Percentiles rank a stretch among this genome's conserved stretches.
Evolutionary conservation across 2,329 filamentous ascomycete genomes (phyloP).

Genomic region (Cercospora citrullina): DNA sequence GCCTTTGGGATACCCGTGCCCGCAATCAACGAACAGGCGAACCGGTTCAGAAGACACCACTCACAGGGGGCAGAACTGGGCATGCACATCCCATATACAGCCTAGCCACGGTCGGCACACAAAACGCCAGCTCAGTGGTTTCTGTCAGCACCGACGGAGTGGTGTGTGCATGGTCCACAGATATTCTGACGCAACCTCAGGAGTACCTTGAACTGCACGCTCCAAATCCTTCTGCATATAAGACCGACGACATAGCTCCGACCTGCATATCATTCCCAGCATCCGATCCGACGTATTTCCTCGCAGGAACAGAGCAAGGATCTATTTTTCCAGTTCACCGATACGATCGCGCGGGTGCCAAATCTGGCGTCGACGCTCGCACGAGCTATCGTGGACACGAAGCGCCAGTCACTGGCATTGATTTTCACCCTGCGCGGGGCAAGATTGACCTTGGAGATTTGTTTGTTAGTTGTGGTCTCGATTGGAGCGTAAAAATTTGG

Average conservation of each 20-base stretch:
- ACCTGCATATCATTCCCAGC: slow-evolving; percentile 94
- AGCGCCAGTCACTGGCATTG: slow-evolving; percentile 91
- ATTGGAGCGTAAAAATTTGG: slow-evolving; percentile 98
- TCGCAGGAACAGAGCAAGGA: slow-evolving; percentile 95
- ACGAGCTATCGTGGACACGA: slow-evolving; percentile 88
- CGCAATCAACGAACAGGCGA: slow-evolving; percentile 61
- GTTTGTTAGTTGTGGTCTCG: slow-evolving; percentile 85
- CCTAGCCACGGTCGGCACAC: slow-evolving; percentile 92
- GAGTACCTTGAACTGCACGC: slow-evolving; percentile 87
- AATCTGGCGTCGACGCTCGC: slow-evolving; percentile 88
- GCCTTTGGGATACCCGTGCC: slow-evolving; percentile 94
- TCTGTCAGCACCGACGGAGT: slow-evolving; percentile 95
- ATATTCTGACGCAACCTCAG: slow-evolving; percentile 96
- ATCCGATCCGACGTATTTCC: slow-evolving; percentile 94
- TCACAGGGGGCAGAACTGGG: slow-evolving; percentile 76
- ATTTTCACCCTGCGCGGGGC: slow-evolving; percentile 90
- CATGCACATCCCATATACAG: slow-evolving; percentile 97
- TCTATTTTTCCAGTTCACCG: slow-evolving; percentile 94
- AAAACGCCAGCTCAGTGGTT: slow-evolving; percentile 98
- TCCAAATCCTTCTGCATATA: slow-evolving; percentile 70
- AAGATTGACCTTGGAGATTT: slow-evolving; percentile 93
- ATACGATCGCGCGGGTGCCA: slow-evolving; percentile 95
- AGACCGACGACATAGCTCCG: slow-evolving; percentile 88
- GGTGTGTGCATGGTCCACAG: slow-evolving; percentile 94
- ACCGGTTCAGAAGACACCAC: slow-evolving; percentile 91